Percentiles rank a stretch among this genome's conserved stretches.
Conservation (phyloP, 306 rosid species). For the Herpetospermum pedunculosum region DNA sequence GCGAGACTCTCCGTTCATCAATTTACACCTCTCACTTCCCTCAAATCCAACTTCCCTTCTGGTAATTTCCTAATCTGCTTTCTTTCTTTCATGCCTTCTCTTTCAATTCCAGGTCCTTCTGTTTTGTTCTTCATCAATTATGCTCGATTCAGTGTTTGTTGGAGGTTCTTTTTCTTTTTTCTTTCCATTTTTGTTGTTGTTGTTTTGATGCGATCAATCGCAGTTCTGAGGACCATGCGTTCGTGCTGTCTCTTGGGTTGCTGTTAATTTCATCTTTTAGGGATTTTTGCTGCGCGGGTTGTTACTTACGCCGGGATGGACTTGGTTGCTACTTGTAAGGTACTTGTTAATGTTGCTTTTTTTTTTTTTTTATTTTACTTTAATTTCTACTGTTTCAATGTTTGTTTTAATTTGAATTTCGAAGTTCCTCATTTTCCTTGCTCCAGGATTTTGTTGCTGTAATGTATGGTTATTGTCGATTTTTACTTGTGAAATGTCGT, state of each 20-base stretch:
- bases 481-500: background rate
- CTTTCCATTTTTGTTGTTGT: slow-evolving; percentile 6
- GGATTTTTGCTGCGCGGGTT: slow-evolving; percentile 5
- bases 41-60: background rate
- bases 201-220: slow-evolving; percentile 29
- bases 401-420: background rate
- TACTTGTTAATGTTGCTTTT: slow-evolving; percentile 18
- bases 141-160: no score
- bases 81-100: background rate
- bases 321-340: slow-evolving; percentile 69
- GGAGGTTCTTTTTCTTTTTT: no score
- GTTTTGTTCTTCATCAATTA: background rate
- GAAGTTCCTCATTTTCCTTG: background rate
- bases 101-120: background rate
- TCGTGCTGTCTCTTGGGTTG: slow-evolving; percentile 19
- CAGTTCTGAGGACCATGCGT: slow-evolving; percentile 20
- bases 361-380: no score
- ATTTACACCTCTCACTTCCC: background rate
- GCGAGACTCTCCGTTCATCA: slow-evolving; percentile 5
- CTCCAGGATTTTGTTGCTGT: background rate
- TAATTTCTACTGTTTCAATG: background rate
- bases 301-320: slow-evolving; percentile 37
- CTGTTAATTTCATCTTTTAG: slow-evolving; percentile 5
- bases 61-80: background rate
- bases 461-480: background rate